These are phyloP conservation scores for Calycina herbarum DNA, from an alignment of 2,329 filamentous ascomycete species.

Conservation along the genomic window DNA sequence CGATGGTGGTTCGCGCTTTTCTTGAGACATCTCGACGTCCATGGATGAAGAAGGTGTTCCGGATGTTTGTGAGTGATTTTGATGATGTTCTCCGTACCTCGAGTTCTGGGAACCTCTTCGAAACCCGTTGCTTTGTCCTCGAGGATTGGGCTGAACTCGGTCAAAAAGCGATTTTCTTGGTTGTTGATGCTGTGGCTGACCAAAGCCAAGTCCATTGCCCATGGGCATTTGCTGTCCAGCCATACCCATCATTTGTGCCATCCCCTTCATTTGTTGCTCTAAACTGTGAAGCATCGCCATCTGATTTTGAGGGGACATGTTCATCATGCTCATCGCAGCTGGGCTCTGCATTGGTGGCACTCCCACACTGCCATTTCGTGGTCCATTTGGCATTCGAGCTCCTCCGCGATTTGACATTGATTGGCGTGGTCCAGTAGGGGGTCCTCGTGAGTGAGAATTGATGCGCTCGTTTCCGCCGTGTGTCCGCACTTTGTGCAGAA, in stretches of 20 bases:
- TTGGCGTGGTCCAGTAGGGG: slow-evolving; percentile 69
- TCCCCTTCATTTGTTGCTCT: slow-evolving; percentile 85
- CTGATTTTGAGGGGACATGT: slow-evolving; percentile 66
- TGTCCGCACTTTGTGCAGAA: slow-evolving; percentile 76
- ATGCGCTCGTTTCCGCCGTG: slow-evolving; percentile 75
- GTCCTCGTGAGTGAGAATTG: slow-evolving; percentile 71
- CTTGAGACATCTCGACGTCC: slow-evolving; percentile 65
- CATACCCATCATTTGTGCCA: slow-evolving; percentile 61
- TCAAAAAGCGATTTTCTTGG: slow-evolving; percentile 70
- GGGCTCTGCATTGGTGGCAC: slow-evolving; percentile 43
- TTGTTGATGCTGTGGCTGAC: slow-evolving; percentile 41
- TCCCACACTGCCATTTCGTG: slow-evolving; percentile 46
- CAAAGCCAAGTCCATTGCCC: slow-evolving; percentile 51
- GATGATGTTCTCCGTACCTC: slow-evolving; percentile 26
- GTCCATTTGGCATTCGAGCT: slow-evolving; percentile 46
- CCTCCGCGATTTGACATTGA: slow-evolving; percentile 40
- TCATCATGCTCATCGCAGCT: slow-evolving; percentile 46
- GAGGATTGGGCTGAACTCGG: slow-evolving; percentile 55
- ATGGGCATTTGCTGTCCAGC: slow-evolving; percentile 47
- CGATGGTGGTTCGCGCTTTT: slow-evolving; percentile 49
- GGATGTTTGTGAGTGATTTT: slow-evolving; percentile 12
- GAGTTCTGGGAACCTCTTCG: slow-evolving; percentile 23
- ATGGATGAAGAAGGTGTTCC: slow-evolving; percentile 38
- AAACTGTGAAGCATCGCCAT: slow-evolving; percentile 75
- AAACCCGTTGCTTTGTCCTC: slow-evolving; percentile 26